Conservation (phyloP, 441 rosid species). For the Rhodomyrtus psidioides region DNA sequence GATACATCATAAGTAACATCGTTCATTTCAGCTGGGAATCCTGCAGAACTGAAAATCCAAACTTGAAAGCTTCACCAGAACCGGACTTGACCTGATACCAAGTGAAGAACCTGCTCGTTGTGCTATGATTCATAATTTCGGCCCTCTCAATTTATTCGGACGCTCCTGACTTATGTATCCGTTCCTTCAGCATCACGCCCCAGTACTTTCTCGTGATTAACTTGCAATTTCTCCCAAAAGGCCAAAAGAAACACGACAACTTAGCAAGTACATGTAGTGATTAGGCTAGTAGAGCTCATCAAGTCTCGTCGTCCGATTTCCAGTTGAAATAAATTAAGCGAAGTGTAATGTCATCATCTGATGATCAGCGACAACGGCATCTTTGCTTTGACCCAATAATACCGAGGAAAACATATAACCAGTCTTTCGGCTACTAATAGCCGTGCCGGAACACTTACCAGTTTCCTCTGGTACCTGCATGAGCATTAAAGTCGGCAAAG, state of each 20-base stretch:
- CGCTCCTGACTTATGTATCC: background rate
- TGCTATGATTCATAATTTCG: background rate
- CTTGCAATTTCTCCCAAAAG: background rate
- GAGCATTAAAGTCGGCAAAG: background rate
- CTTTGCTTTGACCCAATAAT: background rate
- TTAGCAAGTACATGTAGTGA: background rate
- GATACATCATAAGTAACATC: background rate
- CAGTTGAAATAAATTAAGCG: background rate
- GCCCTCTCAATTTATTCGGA: background rate
- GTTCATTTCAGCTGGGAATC: background rate
- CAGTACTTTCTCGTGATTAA: background rate
- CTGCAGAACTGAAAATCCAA: background rate
- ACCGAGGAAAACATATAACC: background rate
- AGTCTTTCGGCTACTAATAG: background rate
- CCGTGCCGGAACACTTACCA: background rate
- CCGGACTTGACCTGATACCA: background rate
- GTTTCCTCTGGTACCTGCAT: background rate
- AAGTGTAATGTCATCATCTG: background rate
- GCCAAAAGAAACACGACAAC: background rate
- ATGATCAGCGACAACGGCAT: background rate
- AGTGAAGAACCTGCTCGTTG: background rate
- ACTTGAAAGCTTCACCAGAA: background rate
- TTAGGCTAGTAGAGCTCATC: background rate
- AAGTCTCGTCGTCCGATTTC: background rate
- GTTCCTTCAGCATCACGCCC: background rate